Evolutionary conservation across 2,329 filamentous ascomycete genomes (phyloP).

Genomic region (Phoma herbarum): DNA sequence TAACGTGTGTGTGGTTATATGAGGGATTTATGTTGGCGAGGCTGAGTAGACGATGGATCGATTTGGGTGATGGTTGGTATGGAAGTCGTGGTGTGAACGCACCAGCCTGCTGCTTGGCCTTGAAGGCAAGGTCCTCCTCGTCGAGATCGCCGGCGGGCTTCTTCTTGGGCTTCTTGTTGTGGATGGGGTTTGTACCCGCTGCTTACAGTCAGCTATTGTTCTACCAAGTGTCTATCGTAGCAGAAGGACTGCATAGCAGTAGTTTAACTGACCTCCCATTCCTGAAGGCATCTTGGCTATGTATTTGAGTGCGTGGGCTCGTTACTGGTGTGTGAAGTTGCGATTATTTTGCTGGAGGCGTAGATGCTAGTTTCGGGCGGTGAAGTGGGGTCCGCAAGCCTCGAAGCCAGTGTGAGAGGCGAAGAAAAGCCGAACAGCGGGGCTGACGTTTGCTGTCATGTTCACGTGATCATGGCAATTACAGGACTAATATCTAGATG

Average conservation of each 20-base stretch:
- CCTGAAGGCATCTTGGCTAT: constrained; percentile 59
- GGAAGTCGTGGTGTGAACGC: constrained; percentile 48
- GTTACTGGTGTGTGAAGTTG: constrained; percentile 14
- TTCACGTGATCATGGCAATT: constrained; percentile 13
- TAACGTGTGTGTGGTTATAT: background rate
- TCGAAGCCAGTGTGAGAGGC: background rate
- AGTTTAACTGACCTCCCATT: constrained; percentile 55
- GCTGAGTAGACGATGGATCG: no score
- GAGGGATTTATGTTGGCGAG: constrained; percentile 1
- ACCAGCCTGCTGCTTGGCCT: constrained; percentile 87
- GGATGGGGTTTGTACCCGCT: constrained; percentile 64
- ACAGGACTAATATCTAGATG: background rate
- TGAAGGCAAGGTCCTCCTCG: constrained; percentile 84
- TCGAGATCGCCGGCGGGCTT: constrained; percentile 76
- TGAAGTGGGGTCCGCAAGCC: constrained; percentile 25
- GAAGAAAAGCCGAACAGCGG: constrained; percentile 14
- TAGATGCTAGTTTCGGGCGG: constrained; percentile 32
- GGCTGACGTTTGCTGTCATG: background rate
- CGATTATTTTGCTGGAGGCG: constrained; percentile 26
- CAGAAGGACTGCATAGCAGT: background rate
- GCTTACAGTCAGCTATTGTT: constrained; percentile 33
- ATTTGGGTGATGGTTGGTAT: no score
- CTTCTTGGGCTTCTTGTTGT: constrained; percentile 82
- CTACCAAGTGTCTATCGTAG: background rate
- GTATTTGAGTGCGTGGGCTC: constrained; percentile 8